phyloP scores from a whole-genome alignment of 140 eudicot species.

The Bidens hawaiensis region DNA sequence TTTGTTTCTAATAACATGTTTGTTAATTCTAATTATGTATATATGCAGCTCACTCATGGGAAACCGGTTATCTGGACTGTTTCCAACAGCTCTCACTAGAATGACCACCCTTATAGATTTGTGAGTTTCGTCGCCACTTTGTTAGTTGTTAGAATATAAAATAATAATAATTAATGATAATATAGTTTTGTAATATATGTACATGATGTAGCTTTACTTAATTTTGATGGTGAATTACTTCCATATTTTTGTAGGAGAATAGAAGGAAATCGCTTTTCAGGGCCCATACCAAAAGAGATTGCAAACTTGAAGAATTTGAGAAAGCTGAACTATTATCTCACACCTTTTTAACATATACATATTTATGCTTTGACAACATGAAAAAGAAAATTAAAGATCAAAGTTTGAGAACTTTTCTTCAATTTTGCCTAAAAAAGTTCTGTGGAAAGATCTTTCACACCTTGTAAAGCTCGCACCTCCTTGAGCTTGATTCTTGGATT shows the following conservation, averaged over 20 bases:
- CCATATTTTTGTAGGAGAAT: slow-evolving; percentile 50
- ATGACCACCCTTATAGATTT: slow-evolving; percentile 54
- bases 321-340: slow-evolving; percentile 42
- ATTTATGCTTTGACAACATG: not conserved
- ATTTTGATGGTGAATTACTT: slow-evolving; percentile 7
- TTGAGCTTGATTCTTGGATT: too few relatives aligned
- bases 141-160: not conserved
- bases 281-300: slow-evolving; percentile 53
- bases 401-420: slow-evolving; percentile 1
- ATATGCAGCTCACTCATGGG: slow-evolving; percentile 79
- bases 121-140: slow-evolving; percentile 36
- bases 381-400: not conserved
- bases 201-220: not conserved
- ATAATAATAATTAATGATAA: not conserved
- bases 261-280: slow-evolving; percentile 66
- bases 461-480: too few relatives aligned
- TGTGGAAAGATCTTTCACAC: too few relatives aligned
- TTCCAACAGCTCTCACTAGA: slow-evolving; percentile 58
- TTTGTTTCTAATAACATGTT: not conserved
- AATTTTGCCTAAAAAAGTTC: too few relatives aligned
- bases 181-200: not conserved
- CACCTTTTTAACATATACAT: not conserved
- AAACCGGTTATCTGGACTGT: slow-evolving; percentile 65
- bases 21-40: slow-evolving; percentile 1
- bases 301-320: slow-evolving; percentile 49